These are phyloP conservation scores for Tylopilus orsonianus DNA, from an alignment of 1,284 basidiomycete genomes.

Conservation along the genomic window DNA sequence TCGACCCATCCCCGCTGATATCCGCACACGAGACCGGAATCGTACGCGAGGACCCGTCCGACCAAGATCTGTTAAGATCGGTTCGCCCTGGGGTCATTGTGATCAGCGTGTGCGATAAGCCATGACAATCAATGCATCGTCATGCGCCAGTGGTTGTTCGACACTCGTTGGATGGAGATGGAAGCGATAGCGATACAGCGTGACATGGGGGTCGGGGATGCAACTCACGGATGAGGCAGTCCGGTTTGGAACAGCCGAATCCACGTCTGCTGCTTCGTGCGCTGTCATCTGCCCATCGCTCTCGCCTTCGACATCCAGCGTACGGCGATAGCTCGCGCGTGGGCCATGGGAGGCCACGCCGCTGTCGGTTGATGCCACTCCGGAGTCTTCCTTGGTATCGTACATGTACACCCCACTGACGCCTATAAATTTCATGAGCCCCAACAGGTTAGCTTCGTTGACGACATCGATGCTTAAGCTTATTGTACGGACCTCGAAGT, in stretches of 20 bases:
- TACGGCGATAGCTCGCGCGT: not conserved
- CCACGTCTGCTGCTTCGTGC: not conserved
- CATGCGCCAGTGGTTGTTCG: not conserved
- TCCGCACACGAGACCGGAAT: conserved; percentile 57
- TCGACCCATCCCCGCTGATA: conserved; percentile 46
- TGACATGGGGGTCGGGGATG: not conserved
- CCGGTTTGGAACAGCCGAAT: not conserved
- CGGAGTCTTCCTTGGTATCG: conserved; percentile 14
- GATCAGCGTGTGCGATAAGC: conserved; percentile 13
- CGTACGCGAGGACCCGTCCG: conserved; percentile 42
- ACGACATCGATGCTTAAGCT: not conserved
- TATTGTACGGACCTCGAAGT: conserved; percentile 14
- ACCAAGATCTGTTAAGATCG: conserved; percentile 6
- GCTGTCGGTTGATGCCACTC: not conserved
- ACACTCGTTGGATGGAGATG: not conserved
- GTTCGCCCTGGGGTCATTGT: conserved; percentile 14
- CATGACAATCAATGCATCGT: not conserved
- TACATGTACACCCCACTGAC: conserved; percentile 2
- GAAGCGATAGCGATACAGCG: not conserved
- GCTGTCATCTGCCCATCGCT: conserved; percentile 10
- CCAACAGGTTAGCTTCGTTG: not conserved
- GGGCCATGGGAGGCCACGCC: conserved; percentile 1
- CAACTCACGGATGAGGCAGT: conserved; percentile 19
- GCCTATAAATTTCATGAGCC: conserved; percentile 13
- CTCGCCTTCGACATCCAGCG: conserved; percentile 14